Conservation (phyloP, 1,284 basidiomycete species). For the Coniferiporia sulphurascens region DNA sequence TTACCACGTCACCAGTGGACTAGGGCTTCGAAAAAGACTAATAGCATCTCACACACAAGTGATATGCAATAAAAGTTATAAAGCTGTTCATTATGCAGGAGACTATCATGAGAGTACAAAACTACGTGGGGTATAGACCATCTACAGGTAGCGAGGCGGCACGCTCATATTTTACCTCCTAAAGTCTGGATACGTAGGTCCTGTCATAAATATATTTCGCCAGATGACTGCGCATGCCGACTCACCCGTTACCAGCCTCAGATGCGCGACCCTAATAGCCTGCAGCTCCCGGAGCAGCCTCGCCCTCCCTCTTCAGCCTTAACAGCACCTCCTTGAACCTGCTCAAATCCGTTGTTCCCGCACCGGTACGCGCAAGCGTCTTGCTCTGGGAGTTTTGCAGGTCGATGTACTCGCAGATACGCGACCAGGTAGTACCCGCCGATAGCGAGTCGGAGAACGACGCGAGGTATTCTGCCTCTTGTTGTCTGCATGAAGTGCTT, state of each 20-base stretch:
- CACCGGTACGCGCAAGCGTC: slow-evolving; percentile 82
- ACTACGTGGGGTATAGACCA: too few relatives aligned
- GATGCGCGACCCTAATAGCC: slow-evolving; percentile 62
- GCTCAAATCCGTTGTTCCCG: slow-evolving; percentile 85
- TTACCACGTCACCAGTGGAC: too few relatives aligned
- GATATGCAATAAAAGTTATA: too few relatives aligned
- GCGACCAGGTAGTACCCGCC: slow-evolving; percentile 93
- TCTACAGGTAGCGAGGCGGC: too few relatives aligned
- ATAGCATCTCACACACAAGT: too few relatives aligned
- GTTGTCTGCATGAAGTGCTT: slow-evolving; percentile 55
- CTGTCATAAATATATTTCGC: too few relatives aligned
- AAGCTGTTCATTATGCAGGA: too few relatives aligned
- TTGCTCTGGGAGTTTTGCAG: slow-evolving; percentile 97
- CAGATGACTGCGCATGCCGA: too few relatives aligned
- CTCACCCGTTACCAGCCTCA: not conserved
- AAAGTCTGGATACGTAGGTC: too few relatives aligned
- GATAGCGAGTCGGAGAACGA: slow-evolving; percentile 75
- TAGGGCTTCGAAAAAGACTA: too few relatives aligned
- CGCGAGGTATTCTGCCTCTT: slow-evolving; percentile 80
- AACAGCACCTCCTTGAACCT: slow-evolving; percentile 91
- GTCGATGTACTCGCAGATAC: slow-evolving; percentile 84
- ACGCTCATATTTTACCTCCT: too few relatives aligned
- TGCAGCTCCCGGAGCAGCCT: slow-evolving; percentile 84
- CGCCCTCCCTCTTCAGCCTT: slow-evolving; percentile 82
- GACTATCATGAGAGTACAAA: too few relatives aligned